Base-by-base conservation (phyloP, 495 filamentous ascomycete genomes). In the Aspergillus diversus region DNA sequence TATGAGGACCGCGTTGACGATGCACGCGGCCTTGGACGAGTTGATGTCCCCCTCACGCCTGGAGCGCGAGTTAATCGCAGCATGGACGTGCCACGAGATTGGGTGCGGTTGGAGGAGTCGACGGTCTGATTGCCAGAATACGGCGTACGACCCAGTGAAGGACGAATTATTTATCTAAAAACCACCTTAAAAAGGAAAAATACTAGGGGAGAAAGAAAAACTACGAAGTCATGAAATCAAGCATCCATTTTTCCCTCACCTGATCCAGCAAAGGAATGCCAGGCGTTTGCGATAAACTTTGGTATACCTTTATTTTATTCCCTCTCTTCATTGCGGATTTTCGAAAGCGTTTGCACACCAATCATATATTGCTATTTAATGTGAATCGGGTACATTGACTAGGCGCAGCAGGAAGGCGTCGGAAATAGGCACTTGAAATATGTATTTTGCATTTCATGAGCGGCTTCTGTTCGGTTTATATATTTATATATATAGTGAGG, bases 31-130 rank as follows among this genome's bases (percentile, higher is more conserved):
- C 71, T 66, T 1, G 82, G 79, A 17, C 77, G 89, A 49, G 83
- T 90, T 12, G 83, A 87, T 55, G 74, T 92, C 7, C 89, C 89
- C 42, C 75, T 92, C 16, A 91, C 89, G 0, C 89, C 89, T 5
- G 89, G 89, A 33, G 85, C 88, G 5, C 78, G 89, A 35, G 78
- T 89, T 9, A 85, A 89, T 58, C 80, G 89, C 71, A 90, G 88
- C 70, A 89, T 92, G 88, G 89, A 81, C 62, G 77, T 81, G 49
- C 77, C 82, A 31, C 76, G 85, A 21, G 82, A 78, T 55, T 82
- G 81, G 84, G 72, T 84, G 56, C 83, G 81, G 57, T 69, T 84
- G 35, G 77, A 81, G 31, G 76, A 80, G 60, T 71, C 75, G 35
- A 65, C 71, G 39, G 66, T 71, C 47, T 73, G 64, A 66, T 69